Conservation (phyloP, 2,329 filamentous ascomycete genomes). For the Clonostachys rhizophaga region DNA sequence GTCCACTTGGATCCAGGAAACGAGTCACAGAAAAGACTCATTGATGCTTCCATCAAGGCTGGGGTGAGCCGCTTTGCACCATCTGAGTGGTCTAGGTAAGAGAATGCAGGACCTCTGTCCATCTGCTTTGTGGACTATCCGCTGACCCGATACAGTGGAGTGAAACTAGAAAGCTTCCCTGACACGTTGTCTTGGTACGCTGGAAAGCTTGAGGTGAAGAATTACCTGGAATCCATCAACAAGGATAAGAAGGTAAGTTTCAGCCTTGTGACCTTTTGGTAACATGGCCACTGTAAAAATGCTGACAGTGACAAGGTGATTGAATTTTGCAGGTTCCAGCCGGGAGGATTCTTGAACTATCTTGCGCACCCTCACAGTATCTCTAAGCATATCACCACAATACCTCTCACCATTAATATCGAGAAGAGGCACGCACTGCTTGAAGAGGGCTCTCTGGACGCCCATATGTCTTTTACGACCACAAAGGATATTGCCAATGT, state of each 20-base stretch:
- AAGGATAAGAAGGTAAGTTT: constrained; percentile 28
- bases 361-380: constrained; percentile 43
- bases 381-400: constrained; percentile 31
- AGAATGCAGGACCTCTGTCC: not conserved
- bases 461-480: constrained; percentile 35
- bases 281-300: too few species aligned
- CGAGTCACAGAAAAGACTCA: constrained; percentile 31
- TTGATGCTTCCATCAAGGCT: constrained; percentile 52
- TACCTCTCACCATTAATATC: constrained; percentile 35
- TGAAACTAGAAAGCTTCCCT: too few species aligned
- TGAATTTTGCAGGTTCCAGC: constrained; percentile 53
- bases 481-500: constrained; percentile 34
- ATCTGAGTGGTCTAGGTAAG: constrained; percentile 47
- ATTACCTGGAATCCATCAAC: constrained; percentile 48
- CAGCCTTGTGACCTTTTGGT: not conserved
- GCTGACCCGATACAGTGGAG: not conserved
- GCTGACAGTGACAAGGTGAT: constrained; percentile 29
- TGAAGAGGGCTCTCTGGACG: constrained; percentile 41
- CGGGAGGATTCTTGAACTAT: constrained; percentile 50
- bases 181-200: constrained; percentile 26
- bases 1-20: constrained; percentile 20
- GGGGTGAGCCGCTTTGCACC: constrained; percentile 58
- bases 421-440: constrained; percentile 45
- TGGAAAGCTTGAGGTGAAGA: constrained; percentile 39
- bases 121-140: not conserved